A percentile compares a stretch with the other conserved stretches of the same genome.
phyloP scores from a whole-genome alignment of 2,329 filamentous ascomycete genomes.

The Emergomyces orientalis region DNA sequence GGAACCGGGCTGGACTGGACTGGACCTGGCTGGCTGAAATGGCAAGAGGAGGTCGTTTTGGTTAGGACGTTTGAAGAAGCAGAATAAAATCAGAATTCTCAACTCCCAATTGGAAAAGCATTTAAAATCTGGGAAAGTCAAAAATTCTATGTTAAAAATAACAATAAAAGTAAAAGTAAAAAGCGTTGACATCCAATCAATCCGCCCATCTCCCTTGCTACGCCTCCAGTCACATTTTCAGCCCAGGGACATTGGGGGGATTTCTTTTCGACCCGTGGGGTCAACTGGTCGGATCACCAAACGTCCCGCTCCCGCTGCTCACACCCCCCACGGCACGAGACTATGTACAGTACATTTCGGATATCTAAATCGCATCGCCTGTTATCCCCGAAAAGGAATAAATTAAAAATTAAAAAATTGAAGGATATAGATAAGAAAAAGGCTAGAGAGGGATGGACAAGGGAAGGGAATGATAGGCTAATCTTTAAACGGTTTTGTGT shows the following conservation, averaged over 20 bases:
- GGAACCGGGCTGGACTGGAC: no score
- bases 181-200: background rate
- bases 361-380: background rate
- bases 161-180: background rate
- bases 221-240: background rate
- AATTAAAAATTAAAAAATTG: background rate
- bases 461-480: background rate
- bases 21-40: no score
- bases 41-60: no score
- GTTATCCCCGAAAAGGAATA: background rate
- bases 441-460: background rate
- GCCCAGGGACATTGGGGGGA: background rate
- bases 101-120: background rate
- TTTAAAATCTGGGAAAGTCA: background rate
- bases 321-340: no score
- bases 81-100: background rate
- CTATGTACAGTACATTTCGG: no score
- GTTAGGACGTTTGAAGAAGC: no score
- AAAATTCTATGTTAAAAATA: background rate
- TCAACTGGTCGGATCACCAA: no score
- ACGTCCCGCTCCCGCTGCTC: background rate
- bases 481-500: background rate
- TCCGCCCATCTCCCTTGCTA: background rate
- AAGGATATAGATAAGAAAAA: background rate
- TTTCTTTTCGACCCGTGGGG: no score